Evolutionary conservation across 2,329 filamentous ascomycete species (phyloP).

Genomic region (Aspergillus niger): DNA sequence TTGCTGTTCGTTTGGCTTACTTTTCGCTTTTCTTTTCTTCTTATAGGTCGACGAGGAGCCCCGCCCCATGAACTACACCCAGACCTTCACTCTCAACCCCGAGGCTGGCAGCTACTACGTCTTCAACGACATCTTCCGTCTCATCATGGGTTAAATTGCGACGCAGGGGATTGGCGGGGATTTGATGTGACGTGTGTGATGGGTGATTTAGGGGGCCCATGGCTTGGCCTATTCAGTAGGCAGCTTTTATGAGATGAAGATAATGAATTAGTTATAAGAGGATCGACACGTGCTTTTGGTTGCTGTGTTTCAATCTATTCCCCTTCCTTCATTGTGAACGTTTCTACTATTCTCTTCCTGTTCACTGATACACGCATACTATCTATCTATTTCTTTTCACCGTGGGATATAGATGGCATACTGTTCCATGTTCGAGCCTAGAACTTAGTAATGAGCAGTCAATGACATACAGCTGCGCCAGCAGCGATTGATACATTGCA

Average conservation of each 20-base stretch:
- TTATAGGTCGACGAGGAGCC: slow-evolving; percentile 79
- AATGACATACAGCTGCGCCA: background rate
- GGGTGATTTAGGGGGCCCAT: background rate
- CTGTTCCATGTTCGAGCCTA: background rate
- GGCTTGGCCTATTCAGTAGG: background rate
- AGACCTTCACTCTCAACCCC: slow-evolving; percentile 81
- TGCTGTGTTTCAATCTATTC: background rate
- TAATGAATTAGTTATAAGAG: slow-evolving; percentile 17
- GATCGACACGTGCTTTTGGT: background rate
- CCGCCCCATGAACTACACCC: slow-evolving; percentile 86
- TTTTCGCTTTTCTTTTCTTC: background rate
- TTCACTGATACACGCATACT: background rate
- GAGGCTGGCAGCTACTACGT: slow-evolving; percentile 78
- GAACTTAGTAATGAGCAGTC: background rate
- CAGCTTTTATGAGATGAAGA: slow-evolving; percentile 15
- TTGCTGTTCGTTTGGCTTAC: background rate
- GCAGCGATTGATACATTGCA: background rate
- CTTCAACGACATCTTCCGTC: slow-evolving; percentile 92
- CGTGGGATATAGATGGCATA: too few species aligned
- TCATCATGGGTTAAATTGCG: slow-evolving; percentile 53
- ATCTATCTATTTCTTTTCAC: background rate
- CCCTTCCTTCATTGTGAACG: background rate
- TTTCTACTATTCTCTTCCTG: background rate
- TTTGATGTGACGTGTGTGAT: background rate
- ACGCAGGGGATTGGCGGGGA: background rate